Conservation (phyloP, 106 monocot species). For the Dioscorea dumetorum region DNA sequence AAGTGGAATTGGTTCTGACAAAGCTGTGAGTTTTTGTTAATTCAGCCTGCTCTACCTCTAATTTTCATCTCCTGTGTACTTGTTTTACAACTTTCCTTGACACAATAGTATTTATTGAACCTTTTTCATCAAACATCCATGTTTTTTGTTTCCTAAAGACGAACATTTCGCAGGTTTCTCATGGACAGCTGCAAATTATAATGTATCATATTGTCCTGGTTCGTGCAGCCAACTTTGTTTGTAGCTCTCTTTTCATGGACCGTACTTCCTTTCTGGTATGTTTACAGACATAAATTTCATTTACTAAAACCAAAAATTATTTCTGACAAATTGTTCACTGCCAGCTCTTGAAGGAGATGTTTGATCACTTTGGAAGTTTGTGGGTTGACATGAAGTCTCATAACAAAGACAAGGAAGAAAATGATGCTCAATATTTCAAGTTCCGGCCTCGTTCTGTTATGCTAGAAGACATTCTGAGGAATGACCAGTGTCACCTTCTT, state of each 20-base stretch:
- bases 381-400: slow-evolving; percentile 78
- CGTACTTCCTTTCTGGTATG: slow-evolving; percentile 53
- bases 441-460: slow-evolving; percentile 62
- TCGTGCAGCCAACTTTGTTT: slow-evolving; percentile 30
- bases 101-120: too few relatives aligned
- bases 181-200: slow-evolving; percentile 30
- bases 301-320: background rate
- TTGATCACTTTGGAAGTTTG: slow-evolving; percentile 49
- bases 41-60: slow-evolving; percentile 2
- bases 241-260: slow-evolving; percentile 52
- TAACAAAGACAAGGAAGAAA: slow-evolving; percentile 39
- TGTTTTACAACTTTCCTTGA: background rate
- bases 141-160: too few relatives aligned
- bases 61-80: background rate
- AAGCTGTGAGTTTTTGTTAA: slow-evolving; percentile 8
- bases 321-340: slow-evolving; percentile 8
- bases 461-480: slow-evolving; percentile 55
- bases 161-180: slow-evolving; percentile 18
- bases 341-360: slow-evolving; percentile 56
- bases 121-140: background rate
- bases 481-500: slow-evolving; percentile 24
- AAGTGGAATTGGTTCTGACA: slow-evolving; percentile 20
- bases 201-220: slow-evolving; percentile 49
- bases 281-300: background rate
- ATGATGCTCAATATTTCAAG: slow-evolving; percentile 42